Conservation (phyloP, 257 asterid species). For the Buddleja alternifolia region DNA sequence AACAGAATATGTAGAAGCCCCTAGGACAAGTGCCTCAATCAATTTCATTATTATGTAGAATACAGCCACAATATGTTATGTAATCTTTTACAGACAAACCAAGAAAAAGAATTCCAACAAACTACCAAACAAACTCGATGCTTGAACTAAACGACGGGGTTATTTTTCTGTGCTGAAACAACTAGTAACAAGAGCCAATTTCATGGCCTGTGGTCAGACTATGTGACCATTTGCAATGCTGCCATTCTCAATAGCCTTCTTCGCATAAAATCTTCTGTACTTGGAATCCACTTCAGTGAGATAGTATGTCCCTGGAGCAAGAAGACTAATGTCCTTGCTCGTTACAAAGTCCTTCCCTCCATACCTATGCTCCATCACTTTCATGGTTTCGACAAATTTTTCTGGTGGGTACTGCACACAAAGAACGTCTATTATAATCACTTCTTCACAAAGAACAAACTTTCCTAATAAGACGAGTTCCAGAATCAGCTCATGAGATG, state of each 20-base stretch:
- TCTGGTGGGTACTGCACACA: constrained; percentile 73
- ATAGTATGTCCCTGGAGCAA: constrained; percentile 82
- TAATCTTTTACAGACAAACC: constrained; percentile 16
- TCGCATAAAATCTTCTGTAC: constrained; percentile 83
- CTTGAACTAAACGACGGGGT: constrained; percentile 34
- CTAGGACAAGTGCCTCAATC: not conserved
- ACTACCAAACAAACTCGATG: constrained; percentile 34
- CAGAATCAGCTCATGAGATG: not conserved
- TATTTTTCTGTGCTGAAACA: constrained; percentile 37
- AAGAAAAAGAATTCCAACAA: constrained; percentile 15
- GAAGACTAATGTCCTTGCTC: constrained; percentile 81
- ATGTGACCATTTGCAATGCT: constrained; percentile 66
- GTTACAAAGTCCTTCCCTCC: constrained; percentile 87
- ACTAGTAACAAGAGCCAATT: constrained; percentile 31
- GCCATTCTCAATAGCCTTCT: constrained; percentile 67
- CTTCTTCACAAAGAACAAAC: not conserved
- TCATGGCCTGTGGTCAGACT: constrained; percentile 25
- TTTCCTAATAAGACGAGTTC: not conserved
- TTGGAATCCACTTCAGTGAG: constrained; percentile 93
- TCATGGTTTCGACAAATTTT: constrained; percentile 79
- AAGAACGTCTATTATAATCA: constrained; percentile 4
- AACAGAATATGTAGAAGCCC: not conserved
- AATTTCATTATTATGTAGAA: constrained; percentile 27
- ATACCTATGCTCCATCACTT: constrained; percentile 95
- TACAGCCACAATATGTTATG: constrained; percentile 26